These are phyloP conservation scores for Epipyxis sp. DNA, from an alignment of 108 stramenopile species.

Conservation along the genomic window DNA sequence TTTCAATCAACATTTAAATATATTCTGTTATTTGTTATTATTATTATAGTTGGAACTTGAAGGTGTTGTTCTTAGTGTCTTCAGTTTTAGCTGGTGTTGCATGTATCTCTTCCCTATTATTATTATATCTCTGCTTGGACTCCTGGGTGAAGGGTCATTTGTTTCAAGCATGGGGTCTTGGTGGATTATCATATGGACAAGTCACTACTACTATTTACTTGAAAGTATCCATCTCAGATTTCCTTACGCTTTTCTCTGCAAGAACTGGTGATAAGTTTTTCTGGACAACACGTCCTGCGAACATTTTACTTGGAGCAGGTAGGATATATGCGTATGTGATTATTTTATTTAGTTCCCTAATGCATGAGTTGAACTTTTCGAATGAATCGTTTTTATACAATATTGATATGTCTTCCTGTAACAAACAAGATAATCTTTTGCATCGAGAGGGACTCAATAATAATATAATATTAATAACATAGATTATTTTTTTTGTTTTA, in stretches of 20 bases:
- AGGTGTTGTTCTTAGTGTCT: constrained; percentile 54
- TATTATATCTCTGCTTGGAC: constrained; percentile 34
- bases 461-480: too few relatives aligned
- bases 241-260: constrained; percentile 43
- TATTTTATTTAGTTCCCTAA: too few relatives aligned
- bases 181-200: constrained; percentile 30
- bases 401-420: too few relatives aligned
- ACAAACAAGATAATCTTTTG: too few relatives aligned
- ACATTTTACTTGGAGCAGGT: constrained; percentile 32
- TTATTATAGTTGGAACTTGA: constrained; percentile 53
- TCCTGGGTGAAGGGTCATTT: not conserved
- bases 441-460: too few relatives aligned
- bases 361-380: too few relatives aligned
- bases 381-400: too few relatives aligned
- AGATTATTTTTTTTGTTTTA: too few relatives aligned
- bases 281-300: constrained; percentile 15
- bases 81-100: constrained; percentile 61
- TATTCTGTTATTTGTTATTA: constrained; percentile 55
- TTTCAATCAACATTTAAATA: too few relatives aligned
- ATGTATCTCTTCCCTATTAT: constrained; percentile 50
- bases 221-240: constrained; percentile 40
- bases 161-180: constrained; percentile 19
- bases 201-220: constrained; percentile 39
- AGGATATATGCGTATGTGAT: too few relatives aligned
- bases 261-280: constrained; percentile 38